These are phyloP conservation scores for Fulvia fulva DNA, from an alignment of 2,329 filamentous ascomycete species.

Conservation along the genomic window DNA sequence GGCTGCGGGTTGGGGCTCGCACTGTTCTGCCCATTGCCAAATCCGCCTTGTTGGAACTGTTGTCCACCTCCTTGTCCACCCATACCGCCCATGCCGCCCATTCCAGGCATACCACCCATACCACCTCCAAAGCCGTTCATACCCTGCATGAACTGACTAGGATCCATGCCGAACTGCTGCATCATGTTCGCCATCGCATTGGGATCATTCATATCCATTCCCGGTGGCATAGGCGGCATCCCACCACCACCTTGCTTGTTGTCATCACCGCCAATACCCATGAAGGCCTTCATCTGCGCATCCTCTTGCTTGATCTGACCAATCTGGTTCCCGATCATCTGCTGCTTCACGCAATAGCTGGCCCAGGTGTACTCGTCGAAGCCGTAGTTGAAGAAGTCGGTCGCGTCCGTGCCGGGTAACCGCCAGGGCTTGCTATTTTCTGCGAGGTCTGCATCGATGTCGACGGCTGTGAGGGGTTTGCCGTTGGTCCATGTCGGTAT, in stretches of 20 bases:
- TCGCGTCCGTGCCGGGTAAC: constrained; percentile 86
- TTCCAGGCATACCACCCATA: constrained; percentile 18
- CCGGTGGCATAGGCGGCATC: constrained; percentile 33
- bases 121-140: constrained; percentile 9
- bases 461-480: constrained; percentile 64
- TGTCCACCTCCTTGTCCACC: constrained; percentile 20
- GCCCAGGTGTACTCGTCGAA: constrained; percentile 99
- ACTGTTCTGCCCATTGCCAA: constrained; percentile 19
- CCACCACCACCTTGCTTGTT: constrained; percentile 14
- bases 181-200: constrained; percentile 54
- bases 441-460: constrained; percentile 51
- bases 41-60: constrained; percentile 11
- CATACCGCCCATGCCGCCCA: constrained; percentile 17
- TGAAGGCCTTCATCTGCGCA: constrained; percentile 59
- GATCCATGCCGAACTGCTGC: constrained; percentile 42
- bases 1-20: constrained; percentile 24
- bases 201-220: constrained; percentile 43
- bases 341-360: constrained; percentile 85
- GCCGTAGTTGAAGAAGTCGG: constrained; percentile 98
- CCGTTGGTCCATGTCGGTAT: constrained; percentile 70
- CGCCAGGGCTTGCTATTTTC: constrained; percentile 91
- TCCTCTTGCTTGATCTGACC: constrained; percentile 71
- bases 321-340: constrained; percentile 71
- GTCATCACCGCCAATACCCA: constrained; percentile 38
- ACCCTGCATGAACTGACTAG: constrained; percentile 10